These are phyloP conservation scores for Monilinia fructigena DNA, from an alignment of 2,329 filamentous ascomycete genomes.

Conservation along the genomic window DNA sequence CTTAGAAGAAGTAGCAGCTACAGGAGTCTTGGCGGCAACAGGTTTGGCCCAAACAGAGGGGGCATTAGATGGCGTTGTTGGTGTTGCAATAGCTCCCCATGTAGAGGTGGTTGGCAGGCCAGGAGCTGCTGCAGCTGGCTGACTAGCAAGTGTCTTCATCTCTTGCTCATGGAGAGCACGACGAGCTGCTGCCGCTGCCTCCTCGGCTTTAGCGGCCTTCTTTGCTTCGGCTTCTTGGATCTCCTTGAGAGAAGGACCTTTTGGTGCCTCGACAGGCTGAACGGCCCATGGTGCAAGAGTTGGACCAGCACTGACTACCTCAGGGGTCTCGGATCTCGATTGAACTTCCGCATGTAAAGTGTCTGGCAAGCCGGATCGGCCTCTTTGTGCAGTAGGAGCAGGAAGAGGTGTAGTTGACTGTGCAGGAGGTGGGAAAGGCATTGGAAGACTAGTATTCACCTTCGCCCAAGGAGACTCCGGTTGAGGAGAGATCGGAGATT, in stretches of 20 bases:
- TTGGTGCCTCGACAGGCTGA: slow-evolving; percentile 70
- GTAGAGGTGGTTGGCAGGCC: slow-evolving; percentile 85
- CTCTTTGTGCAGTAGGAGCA: slow-evolving; percentile 83
- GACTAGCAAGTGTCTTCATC: slow-evolving; percentile 51
- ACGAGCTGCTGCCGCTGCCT: slow-evolving; percentile 72
- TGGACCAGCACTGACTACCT: slow-evolving; percentile 50
- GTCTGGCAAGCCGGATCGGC: slow-evolving; percentile 80
- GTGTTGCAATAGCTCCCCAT: slow-evolving; percentile 55
- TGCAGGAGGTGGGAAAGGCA: slow-evolving; percentile 66
- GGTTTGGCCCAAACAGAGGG: slow-evolving; percentile 51
- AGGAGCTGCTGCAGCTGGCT: slow-evolving; percentile 64
- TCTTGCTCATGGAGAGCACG: slow-evolving; percentile 81
- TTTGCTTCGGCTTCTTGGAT: slow-evolving; percentile 95
- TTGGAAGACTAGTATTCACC: slow-evolving; percentile 66
- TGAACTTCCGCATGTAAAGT: slow-evolving; percentile 60
- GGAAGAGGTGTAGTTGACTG: slow-evolving; percentile 79
- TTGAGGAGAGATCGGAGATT: slow-evolving; percentile 49
- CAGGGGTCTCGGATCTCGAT: slow-evolving; percentile 77
- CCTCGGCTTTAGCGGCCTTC: slow-evolving; percentile 86
- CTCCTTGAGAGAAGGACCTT: slow-evolving; percentile 89
- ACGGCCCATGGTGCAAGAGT: slow-evolving; percentile 95
- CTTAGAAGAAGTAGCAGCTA: slow-evolving; percentile 51
- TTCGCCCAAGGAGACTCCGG: slow-evolving; percentile 57
- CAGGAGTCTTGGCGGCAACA: slow-evolving; percentile 43
- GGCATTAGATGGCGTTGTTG: slow-evolving; percentile 33